phyloP scores from a whole-genome alignment of 129 eudicot genomes.

The Artemisia annua region DNA sequence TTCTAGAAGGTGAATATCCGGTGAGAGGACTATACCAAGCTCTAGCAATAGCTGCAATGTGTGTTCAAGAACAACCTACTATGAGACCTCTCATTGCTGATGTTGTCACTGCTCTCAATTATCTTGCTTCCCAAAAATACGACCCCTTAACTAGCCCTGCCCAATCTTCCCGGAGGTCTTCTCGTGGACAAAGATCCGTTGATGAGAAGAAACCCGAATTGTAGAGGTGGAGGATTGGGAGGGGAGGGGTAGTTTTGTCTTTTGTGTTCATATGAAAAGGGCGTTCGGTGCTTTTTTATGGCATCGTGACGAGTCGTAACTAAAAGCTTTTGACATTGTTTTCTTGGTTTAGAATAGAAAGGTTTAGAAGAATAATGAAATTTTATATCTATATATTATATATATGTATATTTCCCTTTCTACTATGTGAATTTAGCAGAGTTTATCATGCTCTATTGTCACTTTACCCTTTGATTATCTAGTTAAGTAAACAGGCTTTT shows the following conservation, averaged over 20 bases:
- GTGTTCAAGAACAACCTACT: slow-evolving; percentile 90
- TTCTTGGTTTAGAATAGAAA: slow-evolving; percentile 29
- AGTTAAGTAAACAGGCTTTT: too few species aligned
- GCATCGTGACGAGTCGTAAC: slow-evolving; percentile 27
- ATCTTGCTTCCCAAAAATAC: slow-evolving; percentile 85
- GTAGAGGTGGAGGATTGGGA: slow-evolving; percentile 10
- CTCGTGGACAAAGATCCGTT: slow-evolving; percentile 30
- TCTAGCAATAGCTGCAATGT: slow-evolving; percentile 96
- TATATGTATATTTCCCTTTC: too few species aligned
- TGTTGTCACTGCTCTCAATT: slow-evolving; percentile 83
- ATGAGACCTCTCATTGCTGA: slow-evolving; percentile 92
- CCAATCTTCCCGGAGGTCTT: slow-evolving; percentile 30
- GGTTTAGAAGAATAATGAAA: slow-evolving; percentile 29
- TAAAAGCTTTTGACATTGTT: slow-evolving; percentile 29
- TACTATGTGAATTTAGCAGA: too few species aligned
- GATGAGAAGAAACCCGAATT: slow-evolving; percentile 31
- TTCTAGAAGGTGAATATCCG: slow-evolving; percentile 73
- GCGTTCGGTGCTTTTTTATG: slow-evolving; percentile 34
- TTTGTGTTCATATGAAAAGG: slow-evolving; percentile 28
- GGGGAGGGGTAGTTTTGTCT: slow-evolving; percentile 29
- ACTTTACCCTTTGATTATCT: not conserved
- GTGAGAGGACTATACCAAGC: slow-evolving; percentile 90
- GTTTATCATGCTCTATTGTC: not conserved
- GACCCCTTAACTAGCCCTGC: slow-evolving; percentile 38
- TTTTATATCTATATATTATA: not conserved